phyloP scores from a whole-genome alignment of 2,329 filamentous ascomycete genomes.

The Penicillium verrucosum region DNA sequence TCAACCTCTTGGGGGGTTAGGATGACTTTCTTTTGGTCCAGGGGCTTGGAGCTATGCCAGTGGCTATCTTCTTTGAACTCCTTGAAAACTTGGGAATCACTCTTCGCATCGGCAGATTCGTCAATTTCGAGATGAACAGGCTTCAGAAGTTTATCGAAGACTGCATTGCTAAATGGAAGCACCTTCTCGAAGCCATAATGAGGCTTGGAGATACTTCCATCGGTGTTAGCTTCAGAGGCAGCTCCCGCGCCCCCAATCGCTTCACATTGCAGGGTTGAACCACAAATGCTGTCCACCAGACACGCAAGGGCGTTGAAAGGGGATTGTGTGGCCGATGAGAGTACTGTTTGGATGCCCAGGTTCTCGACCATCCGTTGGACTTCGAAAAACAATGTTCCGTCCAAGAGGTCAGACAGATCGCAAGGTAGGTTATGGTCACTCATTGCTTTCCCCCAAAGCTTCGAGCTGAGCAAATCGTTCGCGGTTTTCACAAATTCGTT shows the following conservation, averaged over 20 bases:
- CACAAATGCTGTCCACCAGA: slow-evolving; percentile 6
- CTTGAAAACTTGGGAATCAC: slow-evolving; percentile 10
- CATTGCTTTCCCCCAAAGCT: slow-evolving; percentile 35
- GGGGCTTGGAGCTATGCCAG: slow-evolving; percentile 34
- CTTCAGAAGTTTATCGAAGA: slow-evolving; percentile 28
- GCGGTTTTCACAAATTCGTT: slow-evolving; percentile 39
- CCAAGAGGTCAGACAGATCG: slow-evolving; percentile 55
- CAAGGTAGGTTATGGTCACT: slow-evolving; percentile 26
- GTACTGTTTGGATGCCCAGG: not conserved
- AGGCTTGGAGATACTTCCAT: not conserved
- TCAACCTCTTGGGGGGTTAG: slow-evolving; percentile 9
- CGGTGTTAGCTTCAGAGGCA: not conserved
- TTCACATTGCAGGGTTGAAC: not conserved
- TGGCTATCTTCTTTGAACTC: slow-evolving; percentile 33
- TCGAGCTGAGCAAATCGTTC: slow-evolving; percentile 36
- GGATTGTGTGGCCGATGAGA: slow-evolving; percentile 9
- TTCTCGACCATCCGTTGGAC: slow-evolving; percentile 7
- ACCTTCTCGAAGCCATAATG: not conserved
- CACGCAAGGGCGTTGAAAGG: slow-evolving; percentile 13
- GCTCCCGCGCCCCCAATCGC: not conserved
- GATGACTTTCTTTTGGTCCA: slow-evolving; percentile 24
- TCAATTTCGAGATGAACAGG: slow-evolving; percentile 24
- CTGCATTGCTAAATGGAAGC: slow-evolving; percentile 26
- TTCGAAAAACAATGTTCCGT: slow-evolving; percentile 49
- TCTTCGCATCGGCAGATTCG: not conserved